phyloP scores from a whole-genome alignment of 2,329 filamentous ascomycete species.

The Colletotrichum costaricense region DNA sequence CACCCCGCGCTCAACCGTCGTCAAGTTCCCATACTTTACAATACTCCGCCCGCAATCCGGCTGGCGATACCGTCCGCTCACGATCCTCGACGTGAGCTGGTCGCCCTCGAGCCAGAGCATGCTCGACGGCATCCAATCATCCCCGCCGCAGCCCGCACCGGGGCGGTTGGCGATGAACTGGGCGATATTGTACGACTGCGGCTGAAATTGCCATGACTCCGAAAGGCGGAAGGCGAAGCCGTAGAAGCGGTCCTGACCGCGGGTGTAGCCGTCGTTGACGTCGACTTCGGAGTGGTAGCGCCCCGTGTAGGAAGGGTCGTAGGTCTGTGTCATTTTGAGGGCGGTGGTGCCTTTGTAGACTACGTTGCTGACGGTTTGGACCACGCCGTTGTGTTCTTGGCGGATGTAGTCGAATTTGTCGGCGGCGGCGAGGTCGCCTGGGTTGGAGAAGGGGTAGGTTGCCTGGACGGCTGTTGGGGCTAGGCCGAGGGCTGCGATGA shows the following conservation, averaged over 20 bases:
- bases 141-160: slow-evolving; percentile 54
- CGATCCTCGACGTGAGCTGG: slow-evolving; percentile 54
- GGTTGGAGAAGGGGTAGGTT: slow-evolving; percentile 53
- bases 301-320: slow-evolving; percentile 52
- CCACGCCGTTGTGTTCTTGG: slow-evolving; percentile 54
- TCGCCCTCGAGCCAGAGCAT: slow-evolving; percentile 60
- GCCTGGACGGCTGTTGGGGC: slow-evolving; percentile 42
- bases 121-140: slow-evolving; percentile 60
- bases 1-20: slow-evolving; percentile 51
- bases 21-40: slow-evolving; percentile 42
- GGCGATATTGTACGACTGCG: slow-evolving; percentile 58
- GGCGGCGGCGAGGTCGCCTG: slow-evolving; percentile 46
- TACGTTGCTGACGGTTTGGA: slow-evolving; percentile 54
- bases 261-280: slow-evolving; percentile 55
- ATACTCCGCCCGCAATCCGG: slow-evolving; percentile 41
- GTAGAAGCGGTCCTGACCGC: slow-evolving; percentile 59
- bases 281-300: slow-evolving; percentile 62
- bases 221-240: slow-evolving; percentile 63
- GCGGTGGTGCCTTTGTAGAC: slow-evolving; percentile 50
- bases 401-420: slow-evolving; percentile 53
- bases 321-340: slow-evolving; percentile 58
- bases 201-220: slow-evolving; percentile 56
- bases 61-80: slow-evolving; percentile 42
- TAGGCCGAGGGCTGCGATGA: slow-evolving; percentile 37
- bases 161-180: slow-evolving; percentile 64